Evolutionary conservation across 73 alveolate species (phyloP).

Genomic region (Tetrahymena thermophila): DNA sequence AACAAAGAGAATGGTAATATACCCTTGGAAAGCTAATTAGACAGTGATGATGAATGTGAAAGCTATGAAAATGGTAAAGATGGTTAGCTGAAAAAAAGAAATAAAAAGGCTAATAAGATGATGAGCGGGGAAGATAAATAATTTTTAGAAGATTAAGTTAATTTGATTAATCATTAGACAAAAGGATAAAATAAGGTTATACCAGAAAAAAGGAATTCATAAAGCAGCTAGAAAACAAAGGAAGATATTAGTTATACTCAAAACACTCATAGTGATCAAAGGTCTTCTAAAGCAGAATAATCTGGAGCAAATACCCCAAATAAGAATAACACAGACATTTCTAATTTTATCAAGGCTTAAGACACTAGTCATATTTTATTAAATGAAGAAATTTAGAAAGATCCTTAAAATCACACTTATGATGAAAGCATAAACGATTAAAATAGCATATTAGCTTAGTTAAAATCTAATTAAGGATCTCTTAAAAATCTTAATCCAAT

Average conservation of each 20-base stretch:
- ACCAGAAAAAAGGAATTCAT: neutral
- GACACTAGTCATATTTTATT: neutral
- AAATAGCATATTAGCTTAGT: neutral
- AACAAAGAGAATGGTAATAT: neutral
- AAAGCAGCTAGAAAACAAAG: neutral
- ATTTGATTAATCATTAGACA: neutral
- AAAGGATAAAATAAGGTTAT: neutral
- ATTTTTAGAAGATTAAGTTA: neutral
- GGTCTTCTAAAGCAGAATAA: neutral
- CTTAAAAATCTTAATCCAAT: neutral
- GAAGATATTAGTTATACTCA: neutral
- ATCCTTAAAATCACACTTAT: neutral
- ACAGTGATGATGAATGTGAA: neutral
- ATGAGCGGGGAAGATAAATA: neutral
- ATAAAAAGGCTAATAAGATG: neutral
- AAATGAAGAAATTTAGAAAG: neutral
- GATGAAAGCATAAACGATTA: neutral
- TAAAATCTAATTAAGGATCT: neutral
- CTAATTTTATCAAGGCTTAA: neutral
- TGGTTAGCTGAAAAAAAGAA: neutral
- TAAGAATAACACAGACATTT: neutral
- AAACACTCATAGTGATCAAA: neutral
- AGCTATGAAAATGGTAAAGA: neutral
- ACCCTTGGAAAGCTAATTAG: neutral
- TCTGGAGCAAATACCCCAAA: neutral